A percentile compares a stretch with the other conserved stretches of the same genome.
Conservation (phyloP, 495 filamentous ascomycete species). For the Aspergillus cristatus region DNA sequence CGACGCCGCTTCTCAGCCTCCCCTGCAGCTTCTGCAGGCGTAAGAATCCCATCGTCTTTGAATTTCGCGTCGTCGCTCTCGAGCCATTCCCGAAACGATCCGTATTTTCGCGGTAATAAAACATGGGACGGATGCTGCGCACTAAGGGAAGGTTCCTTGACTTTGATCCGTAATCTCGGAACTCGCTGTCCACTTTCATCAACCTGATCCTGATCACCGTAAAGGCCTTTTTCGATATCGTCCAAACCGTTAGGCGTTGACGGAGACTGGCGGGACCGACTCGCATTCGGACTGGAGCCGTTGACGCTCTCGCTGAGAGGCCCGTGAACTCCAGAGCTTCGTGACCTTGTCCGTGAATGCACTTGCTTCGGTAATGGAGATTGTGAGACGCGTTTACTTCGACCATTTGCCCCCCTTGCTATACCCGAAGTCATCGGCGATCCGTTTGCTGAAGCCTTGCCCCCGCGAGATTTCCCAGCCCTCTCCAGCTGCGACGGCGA, state of each 20-base stretch:
- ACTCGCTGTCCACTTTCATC: slow-evolving; percentile 19
- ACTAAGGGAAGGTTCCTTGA: slow-evolving; percentile 42
- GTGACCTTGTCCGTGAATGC: slow-evolving; percentile 25
- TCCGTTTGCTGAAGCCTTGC: slow-evolving; percentile 24
- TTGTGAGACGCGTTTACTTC: slow-evolving; percentile 19
- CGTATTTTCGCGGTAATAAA: slow-evolving; percentile 29
- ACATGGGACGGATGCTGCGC: slow-evolving; percentile 47
- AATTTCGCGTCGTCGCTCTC: slow-evolving; percentile 32
- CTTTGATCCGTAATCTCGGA: slow-evolving; percentile 41
- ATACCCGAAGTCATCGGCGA: slow-evolving; percentile 20
- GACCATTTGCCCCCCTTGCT: slow-evolving; percentile 13
- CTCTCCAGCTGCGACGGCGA: slow-evolving; percentile 26
- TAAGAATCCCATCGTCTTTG: slow-evolving; percentile 32
- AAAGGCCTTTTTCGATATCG: slow-evolving; percentile 4
- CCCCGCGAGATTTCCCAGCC: slow-evolving; percentile 24
- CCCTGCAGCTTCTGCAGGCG: slow-evolving; percentile 46
- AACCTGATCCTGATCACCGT: slow-evolving; percentile 11
- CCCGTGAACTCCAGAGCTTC: slow-evolving; percentile 17
- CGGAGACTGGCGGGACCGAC: slow-evolving; percentile 18
- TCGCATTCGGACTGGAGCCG: slow-evolving; percentile 7
- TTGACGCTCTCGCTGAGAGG: slow-evolving; percentile 10
- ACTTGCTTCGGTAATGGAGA: slow-evolving; percentile 21
- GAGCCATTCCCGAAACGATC: slow-evolving; percentile 50
- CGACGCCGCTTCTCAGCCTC: slow-evolving; percentile 45
- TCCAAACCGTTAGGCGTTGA: slow-evolving; percentile 10